Evolutionary conservation across 306 rosid genomes (phyloP).

Genomic region (Lathyrus sativus): DNA sequence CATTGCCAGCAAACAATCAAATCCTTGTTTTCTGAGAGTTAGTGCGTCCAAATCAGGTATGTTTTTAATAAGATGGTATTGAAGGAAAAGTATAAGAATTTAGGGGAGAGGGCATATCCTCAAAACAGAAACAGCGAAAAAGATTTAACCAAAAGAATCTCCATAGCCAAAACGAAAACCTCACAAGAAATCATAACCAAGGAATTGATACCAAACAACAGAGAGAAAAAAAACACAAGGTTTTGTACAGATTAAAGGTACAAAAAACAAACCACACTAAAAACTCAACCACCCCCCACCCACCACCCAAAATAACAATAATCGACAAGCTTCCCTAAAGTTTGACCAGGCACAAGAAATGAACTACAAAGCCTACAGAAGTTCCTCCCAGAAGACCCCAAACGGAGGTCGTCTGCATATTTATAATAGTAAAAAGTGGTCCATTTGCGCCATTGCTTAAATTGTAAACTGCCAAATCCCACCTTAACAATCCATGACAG

Average conservation of each 20-base stretch:
- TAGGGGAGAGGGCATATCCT: neutral
- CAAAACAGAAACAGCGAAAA: neutral
- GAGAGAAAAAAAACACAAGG: neutral
- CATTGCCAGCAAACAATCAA: neutral
- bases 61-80: neutral
- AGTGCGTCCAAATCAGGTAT: neutral
- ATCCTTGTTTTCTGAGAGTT: neutral
- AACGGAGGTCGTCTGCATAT: slow-evolving; percentile 9
- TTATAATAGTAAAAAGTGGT: neutral
- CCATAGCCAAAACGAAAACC: neutral
- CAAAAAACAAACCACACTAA: slow-evolving; percentile 10
- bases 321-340: slow-evolving; percentile 12
- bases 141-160: neutral
- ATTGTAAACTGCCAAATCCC: slow-evolving; percentile 16
- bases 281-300: neutral
- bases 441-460: neutral
- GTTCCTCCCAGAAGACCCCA: slow-evolving; percentile 7
- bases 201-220: neutral
- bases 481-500: slow-evolving; percentile 13
- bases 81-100: neutral
- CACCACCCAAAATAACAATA: neutral
- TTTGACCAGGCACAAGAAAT: slow-evolving; percentile 17
- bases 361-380: slow-evolving; percentile 8
- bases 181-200: slow-evolving; percentile 10
- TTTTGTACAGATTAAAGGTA: neutral